Evolutionary conservation across 768 basidiomycete genomes (phyloP), one percentile per base, ranked within the genome.

Genomic region (Sutorius australiensis): DNA sequence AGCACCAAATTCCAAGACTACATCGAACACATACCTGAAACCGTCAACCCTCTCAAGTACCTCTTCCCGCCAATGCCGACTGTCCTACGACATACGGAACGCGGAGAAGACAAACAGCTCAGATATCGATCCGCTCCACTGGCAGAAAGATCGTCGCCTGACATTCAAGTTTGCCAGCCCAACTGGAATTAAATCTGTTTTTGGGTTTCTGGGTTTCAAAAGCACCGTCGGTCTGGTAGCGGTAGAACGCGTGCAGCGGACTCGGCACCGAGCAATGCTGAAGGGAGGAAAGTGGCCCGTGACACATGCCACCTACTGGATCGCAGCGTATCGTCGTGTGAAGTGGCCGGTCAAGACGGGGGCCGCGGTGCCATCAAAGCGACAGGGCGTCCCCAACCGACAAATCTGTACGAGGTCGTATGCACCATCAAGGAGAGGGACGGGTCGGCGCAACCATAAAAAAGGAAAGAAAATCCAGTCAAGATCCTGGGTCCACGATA

Each of bases 51-150:
- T 36, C 33, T 33, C 9, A 6, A 36, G 21, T 11, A 27, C 42
- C n/a, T n/a, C 27, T 9, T 40, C 21, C 27, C 11, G 24, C 27
- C n/a, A 6, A 17, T 32, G 14, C 32, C 32, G 13, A n/a, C n/a
- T 30, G 13, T 30, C 27, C 37, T 16, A 43, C 38, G 13, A 43
- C 24, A 1, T 16, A 48, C n/a, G 4, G 36, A 31, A 10, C 11
- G 33, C 53, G 13, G 34, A 13, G 27, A 17, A 7, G 24, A 37
- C 5, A 27, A 32, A 6, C 31, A 47, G 17, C 46, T 41, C 54
- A 49, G 58, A 57, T 64, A 57, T 12, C 5, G n/a, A 30, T 61
- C 57, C 53, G 50, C 53, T 53, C 36, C 53, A 16, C 50, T 42
- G 24, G 24, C 4, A 24, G 48, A 24, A 40, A 48, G 27, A 12